Base-by-base conservation (phyloP, 192 early-diverging fungal species). In the Cetraspora pellucida region DNA sequence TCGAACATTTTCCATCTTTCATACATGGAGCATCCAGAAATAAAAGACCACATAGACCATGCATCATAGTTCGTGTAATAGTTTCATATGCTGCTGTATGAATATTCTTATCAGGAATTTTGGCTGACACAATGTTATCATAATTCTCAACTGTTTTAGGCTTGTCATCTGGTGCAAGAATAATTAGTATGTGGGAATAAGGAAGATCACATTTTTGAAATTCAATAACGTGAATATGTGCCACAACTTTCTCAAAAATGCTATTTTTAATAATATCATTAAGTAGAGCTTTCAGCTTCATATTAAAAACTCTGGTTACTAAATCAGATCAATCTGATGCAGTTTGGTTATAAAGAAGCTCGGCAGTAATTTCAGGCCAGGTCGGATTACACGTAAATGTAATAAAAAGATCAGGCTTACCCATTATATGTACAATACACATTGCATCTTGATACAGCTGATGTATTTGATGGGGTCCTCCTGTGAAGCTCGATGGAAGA, bases 181-280 rank as follows among this genome's bases (percentile, higher is more conserved):
- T 82, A 8, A 81, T 67, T 0, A 81, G 74, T 9, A 85, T 81
- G 21, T 85, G 81, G 3, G 67, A 77, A 72, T 85, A 81, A 65
- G 80, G 80, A 19, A 85, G 31, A 10, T 79, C 83, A 13, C 84
- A 66, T 46, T 82, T 85, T 55, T 82, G 81, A 52, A 82, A 85
- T 30, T 37, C 31, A 37, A 37, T 37, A 37, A 37, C 31, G 31
- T 37, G 31, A 3, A 37, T 37, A 37, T 37, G 59, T 6, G 64
- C 81, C 13, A 81, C 63, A 8, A 80, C 78, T 43, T 64, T 80
- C 11, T 79, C 78, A 43, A 79, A 37, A 37, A 37, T 37, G 30
- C 73, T 0, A 0, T 77, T 60, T 5, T 74, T 73, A 52, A 25
- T 17, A 6, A 83, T n/a, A 31, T 81, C 79, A 9, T 72, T 6